Evolutionary conservation across 2,329 filamentous ascomycete species (phyloP), one percentile per base, ranked within the genome.

Genomic region (Penicillium digitatum): DNA sequence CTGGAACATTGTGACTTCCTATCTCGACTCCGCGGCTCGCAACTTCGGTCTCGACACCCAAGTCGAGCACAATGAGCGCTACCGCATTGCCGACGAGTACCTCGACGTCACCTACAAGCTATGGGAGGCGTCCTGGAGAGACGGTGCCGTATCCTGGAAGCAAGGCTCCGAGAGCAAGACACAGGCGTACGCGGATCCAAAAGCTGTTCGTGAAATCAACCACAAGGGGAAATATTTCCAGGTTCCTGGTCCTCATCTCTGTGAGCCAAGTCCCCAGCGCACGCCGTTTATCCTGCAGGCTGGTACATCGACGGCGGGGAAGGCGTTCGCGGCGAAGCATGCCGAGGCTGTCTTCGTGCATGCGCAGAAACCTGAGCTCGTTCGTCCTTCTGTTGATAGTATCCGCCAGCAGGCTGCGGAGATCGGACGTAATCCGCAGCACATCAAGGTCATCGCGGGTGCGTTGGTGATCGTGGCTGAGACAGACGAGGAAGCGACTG

Each of bases 51-150:
- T 78, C 0, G 64, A 75, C 14, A 69, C 73, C n/a, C 74, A 77
- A 52, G 69, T 80, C 31, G 70, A 77, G 51, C 79, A 81, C 54
- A 78, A 81, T 45, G 75, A 79, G 66, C 72, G 78, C 11, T 81
- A 80, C 60, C 69, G 65, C 4, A 76, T 77, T 18, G 78, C 78
- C 0, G 73, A 81, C 44, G 79, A 81, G 58, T 80, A 79, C 52
- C 66, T 79, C 48, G 66, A 76, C n/a, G 71, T 77, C 8, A 64
- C 69, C 1, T 76, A 77, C 52, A 79, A 79, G 60, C 70, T 82
- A 0, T 82, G 78, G 79, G 79, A 82, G 64, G 78, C 75, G 0
- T 79, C 76, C 6, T 83, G 80, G 79, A 69, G 75, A 22, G 74
- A 76, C 38, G 72, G 69, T 7, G 73, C 74, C 0, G 70, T 76